Base-by-base conservation (phyloP, 2,329 filamentous ascomycete genomes). In the Aspergillus pseudonomiae region DNA sequence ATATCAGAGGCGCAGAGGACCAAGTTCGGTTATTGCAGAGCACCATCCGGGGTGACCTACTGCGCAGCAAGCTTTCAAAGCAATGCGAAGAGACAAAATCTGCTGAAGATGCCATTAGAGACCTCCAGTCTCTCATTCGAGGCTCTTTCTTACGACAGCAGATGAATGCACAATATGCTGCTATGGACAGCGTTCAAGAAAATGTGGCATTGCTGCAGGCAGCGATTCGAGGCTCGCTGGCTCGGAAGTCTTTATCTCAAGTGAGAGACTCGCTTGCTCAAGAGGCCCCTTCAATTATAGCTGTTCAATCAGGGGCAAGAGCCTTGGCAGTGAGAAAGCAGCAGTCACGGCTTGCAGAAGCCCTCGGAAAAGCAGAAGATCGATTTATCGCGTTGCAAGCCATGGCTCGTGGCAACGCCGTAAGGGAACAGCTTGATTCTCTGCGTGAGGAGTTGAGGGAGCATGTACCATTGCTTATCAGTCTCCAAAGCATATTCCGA, bases 121-220 rank as follows among this genome's bases (percentile, higher is more conserved):
- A 81, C 54, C 82, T 93, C 50, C 91, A 93, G 78, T 87, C 89
- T 61, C 85, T 86, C 46, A 85, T 88, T 68, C 85, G 91, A 64
- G 91, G 91, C 70, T 85, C 88, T 79, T 77, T 92, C 63, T 76
- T 88, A 66, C 84, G 91, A 70, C 83, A 79, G 65, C 65, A 76
- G 28, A 67, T 77, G 62, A 67, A 54, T 55, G 66, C 68, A 6
- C 73, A 78, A 48, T 68, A 69, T 14, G 66, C 67, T 3, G 67
- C 74, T 19, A 77, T 82, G 30, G 82, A 83, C 54, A 77, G 89
- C 60, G 81, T 83, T 21, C 79, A 84, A 57, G 85, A 88, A 63
- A 80, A 64, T n/a, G 61, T 74, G 45, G 69, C 74, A 50, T 67
- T 82, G 9, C 75, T 91, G 4, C 89, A 92, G 75, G 84, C 85